A percentile compares a stretch with the other conserved stretches of the same genome.
Evolutionary conservation across 192 early-diverging fungal genomes (phyloP).

Genomic region (Gonapodya sp.): DNA sequence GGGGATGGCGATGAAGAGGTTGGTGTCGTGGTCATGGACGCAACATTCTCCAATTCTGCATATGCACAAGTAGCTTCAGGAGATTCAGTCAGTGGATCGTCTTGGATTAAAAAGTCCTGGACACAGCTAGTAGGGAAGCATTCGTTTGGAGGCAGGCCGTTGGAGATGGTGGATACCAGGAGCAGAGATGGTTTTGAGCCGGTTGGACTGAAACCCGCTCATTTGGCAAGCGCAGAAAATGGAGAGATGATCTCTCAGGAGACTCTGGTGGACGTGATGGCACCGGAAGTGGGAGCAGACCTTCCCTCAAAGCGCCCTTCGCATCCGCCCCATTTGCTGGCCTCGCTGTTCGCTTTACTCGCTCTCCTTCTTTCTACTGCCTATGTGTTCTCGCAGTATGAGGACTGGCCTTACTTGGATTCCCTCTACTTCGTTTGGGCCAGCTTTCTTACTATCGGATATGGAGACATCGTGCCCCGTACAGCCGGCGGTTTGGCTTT

Average conservation of each 20-base stretch:
- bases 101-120: not conserved
- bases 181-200: not conserved
- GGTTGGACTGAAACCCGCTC: not conserved
- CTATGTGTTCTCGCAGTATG: not conserved
- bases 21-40: not conserved
- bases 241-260: not conserved
- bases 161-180: not conserved
- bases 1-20: not conserved
- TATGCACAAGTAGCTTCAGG: not conserved
- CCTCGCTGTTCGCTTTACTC: not conserved
- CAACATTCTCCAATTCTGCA: not conserved
- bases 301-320: not conserved
- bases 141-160: not conserved
- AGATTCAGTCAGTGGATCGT: not conserved
- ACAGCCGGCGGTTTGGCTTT: not conserved
- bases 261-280: not conserved
- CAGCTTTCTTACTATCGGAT: conserved; percentile 3
- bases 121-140: too few species aligned
- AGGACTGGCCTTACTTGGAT: conserved; percentile 3
- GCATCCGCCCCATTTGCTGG: not conserved
- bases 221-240: not conserved
- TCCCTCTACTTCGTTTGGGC: not conserved
- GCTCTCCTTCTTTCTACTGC: not conserved
- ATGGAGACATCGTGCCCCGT: not conserved
- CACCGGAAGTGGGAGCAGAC: not conserved